A percentile compares a stretch with the other conserved stretches of the same genome.
phyloP scores from a whole-genome alignment of 345 rosid genomes.

The Brassica napus region Da-Ae NC_063439.1:24815001-24815500 shows the following conservation, averaged over 20 bases:
- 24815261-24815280: not conserved
- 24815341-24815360: constrained; percentile 13
- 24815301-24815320: too few relatives aligned
- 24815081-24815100: not conserved
- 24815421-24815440: constrained; percentile 46
- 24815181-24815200: constrained; percentile 93
- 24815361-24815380: not conserved
- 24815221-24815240: constrained; percentile 31
- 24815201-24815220: constrained; percentile 91
- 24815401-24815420: not conserved
- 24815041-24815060: constrained; percentile 68
- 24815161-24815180: constrained; percentile 69
- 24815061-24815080: constrained; percentile 54
- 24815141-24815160: constrained; percentile 72
- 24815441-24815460: constrained; percentile 31
- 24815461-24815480: too few relatives aligned
- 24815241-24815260: not conserved
- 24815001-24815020: constrained; percentile 76
- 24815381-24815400: not conserved
- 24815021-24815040: constrained; percentile 58
- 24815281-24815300: not conserved
- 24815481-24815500: too few relatives aligned
- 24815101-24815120: not conserved
- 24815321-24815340: constrained; percentile 5
- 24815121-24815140: constrained; percentile 4